Percentiles rank a stretch among this genome's conserved stretches.
These are phyloP conservation scores for Actinidia polygama DNA, from an alignment of 179 eudicot genomes.

Conservation along the genomic window DNA sequence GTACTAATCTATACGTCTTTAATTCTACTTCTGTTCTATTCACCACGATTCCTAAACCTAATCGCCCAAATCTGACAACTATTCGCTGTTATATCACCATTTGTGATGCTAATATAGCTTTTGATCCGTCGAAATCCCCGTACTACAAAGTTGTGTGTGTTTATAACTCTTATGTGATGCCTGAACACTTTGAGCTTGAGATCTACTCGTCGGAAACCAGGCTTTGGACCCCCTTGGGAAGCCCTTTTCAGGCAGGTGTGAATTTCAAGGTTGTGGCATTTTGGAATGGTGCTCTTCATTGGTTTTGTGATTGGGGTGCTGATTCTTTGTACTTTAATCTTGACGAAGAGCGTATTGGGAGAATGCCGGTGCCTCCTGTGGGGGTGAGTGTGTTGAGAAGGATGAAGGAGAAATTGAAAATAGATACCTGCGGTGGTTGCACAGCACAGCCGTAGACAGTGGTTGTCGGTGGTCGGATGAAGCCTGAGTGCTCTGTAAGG, in stretches of 20 bases:
- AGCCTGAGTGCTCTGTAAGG: too few species aligned
- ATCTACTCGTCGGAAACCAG: slow-evolving; percentile 22
- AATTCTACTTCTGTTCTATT: background rate
- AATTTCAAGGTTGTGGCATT: slow-evolving; percentile 3
- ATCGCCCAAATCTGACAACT: background rate
- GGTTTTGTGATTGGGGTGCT: background rate
- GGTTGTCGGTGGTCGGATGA: too few species aligned
- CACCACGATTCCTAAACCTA: background rate
- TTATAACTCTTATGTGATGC: background rate
- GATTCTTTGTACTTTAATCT: slow-evolving; percentile 22
- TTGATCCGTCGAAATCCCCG: slow-evolving; percentile 26
- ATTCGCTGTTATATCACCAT: background rate
- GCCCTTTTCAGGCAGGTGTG: background rate
- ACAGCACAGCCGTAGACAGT: too few species aligned
- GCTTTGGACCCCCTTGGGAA: background rate
- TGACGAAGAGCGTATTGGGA: slow-evolving; percentile 16
- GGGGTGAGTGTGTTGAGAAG: too few species aligned
- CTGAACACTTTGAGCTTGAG: background rate
- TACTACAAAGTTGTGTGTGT: slow-evolving; percentile 29
- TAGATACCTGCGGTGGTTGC: too few species aligned
- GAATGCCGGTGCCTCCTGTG: slow-evolving; percentile 8
- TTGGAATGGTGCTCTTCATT: slow-evolving; percentile 22
- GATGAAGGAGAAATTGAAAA: too few species aligned
- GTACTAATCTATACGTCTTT: background rate
- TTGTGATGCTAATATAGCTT: slow-evolving; percentile 22